phyloP scores from a whole-genome alignment of 208 protist species.

The Leishmania martiniquensis region DNA sequence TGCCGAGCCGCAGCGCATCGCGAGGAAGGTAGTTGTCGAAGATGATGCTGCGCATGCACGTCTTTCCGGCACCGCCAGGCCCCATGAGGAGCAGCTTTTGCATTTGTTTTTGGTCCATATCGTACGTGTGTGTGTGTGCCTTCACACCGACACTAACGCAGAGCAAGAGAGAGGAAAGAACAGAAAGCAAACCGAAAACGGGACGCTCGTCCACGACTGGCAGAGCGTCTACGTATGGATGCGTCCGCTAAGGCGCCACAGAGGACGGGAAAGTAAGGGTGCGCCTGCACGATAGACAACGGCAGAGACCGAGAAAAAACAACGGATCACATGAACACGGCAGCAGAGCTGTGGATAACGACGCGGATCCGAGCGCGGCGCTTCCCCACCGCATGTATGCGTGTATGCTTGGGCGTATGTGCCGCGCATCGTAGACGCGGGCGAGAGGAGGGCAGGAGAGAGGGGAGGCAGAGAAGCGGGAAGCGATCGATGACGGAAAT shows the following conservation, averaged over 20 bases:
- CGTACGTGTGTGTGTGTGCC: not conserved
- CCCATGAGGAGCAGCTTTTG: constrained; percentile 98
- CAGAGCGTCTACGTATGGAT: no score
- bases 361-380: not conserved
- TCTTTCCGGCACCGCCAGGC: constrained; percentile 94
- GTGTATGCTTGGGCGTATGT: not conserved
- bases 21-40: constrained; percentile 99
- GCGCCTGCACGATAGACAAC: no score
- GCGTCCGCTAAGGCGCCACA: no score
- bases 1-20: constrained; percentile 93
- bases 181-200: not conserved
- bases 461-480: not conserved
- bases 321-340: no score
- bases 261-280: no score
- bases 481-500: not conserved
- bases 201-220: no score
- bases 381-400: not conserved
- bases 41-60: constrained; percentile 99
- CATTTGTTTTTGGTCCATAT: constrained; percentile 85
- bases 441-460: no score
- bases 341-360: not conserved
- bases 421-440: not conserved
- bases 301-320: no score
- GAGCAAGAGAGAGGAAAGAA: not conserved
- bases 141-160: no score